Conservation (phyloP, 208 protist genomes). For the Leishmania braziliensis region DNA sequence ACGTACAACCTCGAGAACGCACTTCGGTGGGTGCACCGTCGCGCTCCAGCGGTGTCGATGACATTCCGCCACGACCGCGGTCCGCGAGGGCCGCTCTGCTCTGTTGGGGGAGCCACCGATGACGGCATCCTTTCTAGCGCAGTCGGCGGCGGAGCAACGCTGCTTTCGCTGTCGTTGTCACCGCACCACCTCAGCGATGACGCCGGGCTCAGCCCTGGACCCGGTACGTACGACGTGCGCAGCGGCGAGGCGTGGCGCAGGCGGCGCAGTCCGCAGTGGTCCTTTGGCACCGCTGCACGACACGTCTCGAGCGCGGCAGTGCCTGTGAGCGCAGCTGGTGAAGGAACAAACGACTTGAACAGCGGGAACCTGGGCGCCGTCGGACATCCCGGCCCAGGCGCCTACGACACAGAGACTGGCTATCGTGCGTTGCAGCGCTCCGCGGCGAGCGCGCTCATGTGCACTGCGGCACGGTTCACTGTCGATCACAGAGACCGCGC, state of each 20-base stretch:
- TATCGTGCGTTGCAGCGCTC: slow-evolving; percentile 16
- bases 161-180: not conserved
- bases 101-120: not conserved
- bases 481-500: not conserved
- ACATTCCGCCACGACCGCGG: slow-evolving; percentile 31
- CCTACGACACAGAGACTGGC: slow-evolving; percentile 26
- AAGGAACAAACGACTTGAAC: not conserved
- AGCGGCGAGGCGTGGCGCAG: slow-evolving; percentile 5
- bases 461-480: slow-evolving; percentile 14
- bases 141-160: not conserved
- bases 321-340: not conserved
- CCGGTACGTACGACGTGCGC: slow-evolving; percentile 41
- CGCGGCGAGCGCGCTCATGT: slow-evolving; percentile 6
- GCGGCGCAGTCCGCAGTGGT: slow-evolving; percentile 31
- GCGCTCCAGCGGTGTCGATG: slow-evolving; percentile 33
- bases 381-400: slow-evolving; percentile 19
- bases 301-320: not conserved
- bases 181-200: not conserved
- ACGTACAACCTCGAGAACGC: slow-evolving; percentile 31
- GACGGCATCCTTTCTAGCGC: not conserved
- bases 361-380: not conserved
- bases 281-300: slow-evolving; percentile 33
- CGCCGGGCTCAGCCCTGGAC: slow-evolving; percentile 28
- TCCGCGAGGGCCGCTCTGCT: slow-evolving; percentile 24
- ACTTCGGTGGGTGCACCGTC: slow-evolving; percentile 12